phyloP scores from a whole-genome alignment of 108 stramenopile genomes.

The Fragilariopsis cylindrus region DNA sequence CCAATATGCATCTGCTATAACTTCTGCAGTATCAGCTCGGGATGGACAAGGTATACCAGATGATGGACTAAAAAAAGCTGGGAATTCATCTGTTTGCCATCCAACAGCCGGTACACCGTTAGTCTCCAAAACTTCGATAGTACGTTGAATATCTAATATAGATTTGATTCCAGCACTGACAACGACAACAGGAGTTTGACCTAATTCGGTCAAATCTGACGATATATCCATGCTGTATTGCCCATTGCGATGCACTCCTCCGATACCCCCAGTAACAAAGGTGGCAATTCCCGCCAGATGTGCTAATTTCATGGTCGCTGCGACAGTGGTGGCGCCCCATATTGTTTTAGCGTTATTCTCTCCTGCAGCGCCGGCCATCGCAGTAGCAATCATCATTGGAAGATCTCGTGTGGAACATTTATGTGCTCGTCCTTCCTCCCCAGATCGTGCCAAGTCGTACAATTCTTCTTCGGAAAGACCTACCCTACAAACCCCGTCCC shows the following conservation, averaged over 20 bases:
- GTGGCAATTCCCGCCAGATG: conserved; percentile 86
- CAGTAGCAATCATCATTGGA: conserved; percentile 55
- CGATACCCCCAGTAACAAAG: conserved; percentile 94
- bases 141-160: conserved; percentile 92
- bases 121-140: conserved; percentile 97
- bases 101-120: conserved; percentile 86
- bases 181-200: conserved; percentile 90
- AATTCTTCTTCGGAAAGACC: conserved; percentile 86
- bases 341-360: neutral
- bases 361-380: neutral
- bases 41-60: conserved; percentile 67
- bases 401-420: conserved; percentile 95
- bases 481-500: conserved; percentile 76
- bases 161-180: conserved; percentile 97
- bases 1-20: conserved; percentile 74
- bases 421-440: conserved; percentile 55
- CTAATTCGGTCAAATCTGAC: conserved; percentile 93
- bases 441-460: conserved; percentile 76
- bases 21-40: conserved; percentile 63
- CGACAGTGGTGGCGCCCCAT: conserved; percentile 92
- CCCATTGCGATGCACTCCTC: conserved; percentile 94
- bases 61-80: conserved; percentile 95
- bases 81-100: conserved; percentile 87
- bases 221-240: conserved; percentile 87
- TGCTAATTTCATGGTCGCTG: conserved; percentile 91